These are phyloP conservation scores for Ammopiptanthus mongolicus DNA, from an alignment of 306 rosid genomes.

Conservation along the genomic window DNA sequence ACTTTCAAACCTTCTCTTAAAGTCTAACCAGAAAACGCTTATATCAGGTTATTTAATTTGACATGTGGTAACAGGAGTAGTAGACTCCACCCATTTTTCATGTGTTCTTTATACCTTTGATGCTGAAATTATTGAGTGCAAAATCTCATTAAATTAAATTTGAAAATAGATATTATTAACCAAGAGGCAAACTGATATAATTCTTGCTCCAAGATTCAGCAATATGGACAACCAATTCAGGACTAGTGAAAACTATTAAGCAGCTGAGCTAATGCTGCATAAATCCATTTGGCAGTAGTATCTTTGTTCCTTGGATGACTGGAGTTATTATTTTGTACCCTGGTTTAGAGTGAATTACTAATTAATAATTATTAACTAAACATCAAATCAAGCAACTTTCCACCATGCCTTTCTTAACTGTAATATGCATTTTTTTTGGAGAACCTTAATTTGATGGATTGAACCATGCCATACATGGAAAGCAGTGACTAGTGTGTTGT, in stretches of 20 bases:
- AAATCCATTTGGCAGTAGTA: neutral
- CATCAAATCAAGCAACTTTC: constrained; percentile 1
- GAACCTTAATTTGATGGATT: constrained; percentile 19
- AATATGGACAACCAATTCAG: neutral
- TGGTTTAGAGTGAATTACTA: neutral
- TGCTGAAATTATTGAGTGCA: constrained; percentile 1
- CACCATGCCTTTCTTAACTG: constrained; percentile 9
- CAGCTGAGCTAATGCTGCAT: constrained; percentile 15
- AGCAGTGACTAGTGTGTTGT: neutral
- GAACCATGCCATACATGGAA: constrained; percentile 11
- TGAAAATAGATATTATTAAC: neutral
- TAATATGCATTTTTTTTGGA: constrained; percentile 17
- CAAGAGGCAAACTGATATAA: constrained; percentile 6
- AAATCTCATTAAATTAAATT: neutral
- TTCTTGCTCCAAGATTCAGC: constrained; percentile 7
- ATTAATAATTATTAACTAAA: neutral
- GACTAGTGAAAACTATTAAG: neutral
- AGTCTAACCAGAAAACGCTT: too few relatives aligned
- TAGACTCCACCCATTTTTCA: neutral
- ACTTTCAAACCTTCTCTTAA: neutral
- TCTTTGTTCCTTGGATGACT: neutral
- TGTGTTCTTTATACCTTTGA: neutral
- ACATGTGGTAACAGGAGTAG: neutral
- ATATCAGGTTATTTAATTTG: neutral
- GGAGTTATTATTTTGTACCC: neutral